These are phyloP conservation scores for Podosphaera fusca DNA, from an alignment of 2,329 filamentous ascomycete species.

Conservation along the genomic window DNA sequence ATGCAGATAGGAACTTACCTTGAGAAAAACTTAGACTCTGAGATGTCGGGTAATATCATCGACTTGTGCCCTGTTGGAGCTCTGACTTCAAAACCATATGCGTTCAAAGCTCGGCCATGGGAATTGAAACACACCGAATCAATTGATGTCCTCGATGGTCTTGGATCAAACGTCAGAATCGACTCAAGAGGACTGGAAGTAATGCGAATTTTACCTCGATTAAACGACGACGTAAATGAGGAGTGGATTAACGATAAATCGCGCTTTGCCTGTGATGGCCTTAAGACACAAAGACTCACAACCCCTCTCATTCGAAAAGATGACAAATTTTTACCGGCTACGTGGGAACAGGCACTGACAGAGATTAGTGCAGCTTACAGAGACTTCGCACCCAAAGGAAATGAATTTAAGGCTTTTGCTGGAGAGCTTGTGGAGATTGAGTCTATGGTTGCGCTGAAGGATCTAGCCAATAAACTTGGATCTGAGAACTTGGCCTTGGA, in stretches of 20 bases:
- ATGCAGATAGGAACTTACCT: constrained; percentile 97
- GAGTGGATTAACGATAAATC: constrained; percentile 99
- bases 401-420: constrained; percentile 90
- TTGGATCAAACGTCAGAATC: constrained; percentile 86
- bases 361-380: constrained; percentile 68
- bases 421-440: constrained; percentile 83
- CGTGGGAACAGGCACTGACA: constrained; percentile 85
- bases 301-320: constrained; percentile 75
- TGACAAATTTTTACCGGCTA: constrained; percentile 74
- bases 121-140: constrained; percentile 92
- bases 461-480: constrained; percentile 84
- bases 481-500: constrained; percentile 92
- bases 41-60: constrained; percentile 92
- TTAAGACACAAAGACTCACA: constrained; percentile 88
- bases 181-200: constrained; percentile 88
- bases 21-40: constrained; percentile 78
- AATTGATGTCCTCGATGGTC: constrained; percentile 75
- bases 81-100: constrained; percentile 89
- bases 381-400: constrained; percentile 56
- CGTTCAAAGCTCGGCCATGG: constrained; percentile 91
- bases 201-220: constrained; percentile 75
- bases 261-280: constrained; percentile 83
- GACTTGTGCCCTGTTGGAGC: constrained; percentile 95
- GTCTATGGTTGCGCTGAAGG: constrained; percentile 87
- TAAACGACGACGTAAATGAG: constrained; percentile 97